Percentiles rank a stretch among this genome's conserved stretches.
These are phyloP conservation scores for Reutealis trisperma DNA, from an alignment of 345 rosid species.

Conservation along the genomic window DNA sequence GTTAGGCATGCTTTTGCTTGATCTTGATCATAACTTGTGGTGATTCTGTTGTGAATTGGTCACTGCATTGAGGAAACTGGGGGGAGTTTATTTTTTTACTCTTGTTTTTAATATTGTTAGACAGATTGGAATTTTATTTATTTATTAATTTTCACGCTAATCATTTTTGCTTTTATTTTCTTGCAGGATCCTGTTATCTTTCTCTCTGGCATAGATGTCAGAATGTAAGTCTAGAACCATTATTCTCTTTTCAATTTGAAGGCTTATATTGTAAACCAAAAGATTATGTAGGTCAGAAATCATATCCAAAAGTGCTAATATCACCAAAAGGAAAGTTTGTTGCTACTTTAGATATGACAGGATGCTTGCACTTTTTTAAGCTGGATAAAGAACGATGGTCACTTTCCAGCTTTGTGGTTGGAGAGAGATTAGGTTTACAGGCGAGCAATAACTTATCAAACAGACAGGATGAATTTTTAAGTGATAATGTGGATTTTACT, in stretches of 20 bases:
- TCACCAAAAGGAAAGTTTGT: constrained; percentile 69
- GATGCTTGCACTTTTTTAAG: constrained; percentile 63
- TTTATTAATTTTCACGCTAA: background rate
- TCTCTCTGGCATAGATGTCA: constrained; percentile 67
- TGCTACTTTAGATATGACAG: constrained; percentile 70
- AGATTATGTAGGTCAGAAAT: constrained; percentile 39
- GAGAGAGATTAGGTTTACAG: constrained; percentile 35
- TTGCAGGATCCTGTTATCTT: constrained; percentile 61
- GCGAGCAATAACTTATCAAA: constrained; percentile 29
- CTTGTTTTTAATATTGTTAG: too few species aligned
- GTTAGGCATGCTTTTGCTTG: background rate
- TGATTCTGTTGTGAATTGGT: background rate
- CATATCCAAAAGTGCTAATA: constrained; percentile 73
- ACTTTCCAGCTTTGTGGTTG: constrained; percentile 36
- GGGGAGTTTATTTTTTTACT: background rate
- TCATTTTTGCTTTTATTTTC: constrained; percentile 12
- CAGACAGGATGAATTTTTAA: constrained; percentile 35
- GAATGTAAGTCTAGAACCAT: constrained; percentile 52
- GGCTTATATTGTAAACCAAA: constrained; percentile 50
- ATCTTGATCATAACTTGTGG: background rate
- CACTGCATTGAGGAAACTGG: background rate
- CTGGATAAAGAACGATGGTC: constrained; percentile 46
- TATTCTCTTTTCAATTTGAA: constrained; percentile 61
- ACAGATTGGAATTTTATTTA: background rate
- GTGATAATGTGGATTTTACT: constrained; percentile 65